Evolutionary conservation across 2,329 filamentous ascomycete species (phyloP).

Genomic region (Pezicula rhizophila): DNA sequence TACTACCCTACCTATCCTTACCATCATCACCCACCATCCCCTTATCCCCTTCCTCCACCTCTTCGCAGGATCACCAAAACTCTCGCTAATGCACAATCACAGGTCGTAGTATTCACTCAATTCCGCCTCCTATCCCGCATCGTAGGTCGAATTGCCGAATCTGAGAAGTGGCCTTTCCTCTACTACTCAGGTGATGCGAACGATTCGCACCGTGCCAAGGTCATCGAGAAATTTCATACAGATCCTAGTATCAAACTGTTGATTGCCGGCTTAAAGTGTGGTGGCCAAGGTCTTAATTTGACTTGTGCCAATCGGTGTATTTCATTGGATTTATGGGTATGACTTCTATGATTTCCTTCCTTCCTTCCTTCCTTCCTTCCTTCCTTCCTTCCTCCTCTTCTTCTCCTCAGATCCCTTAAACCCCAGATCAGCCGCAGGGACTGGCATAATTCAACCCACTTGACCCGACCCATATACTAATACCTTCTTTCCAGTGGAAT

Average conservation of each 20-base stretch:
- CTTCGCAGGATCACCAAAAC: too few species aligned
- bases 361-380: constrained; percentile 32
- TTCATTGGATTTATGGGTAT: constrained; percentile 35
- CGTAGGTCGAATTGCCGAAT: constrained; percentile 40
- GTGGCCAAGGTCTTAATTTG: constrained; percentile 49
- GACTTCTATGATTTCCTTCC: too few species aligned
- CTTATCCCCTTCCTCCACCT: too few species aligned
- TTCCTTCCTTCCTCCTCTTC: constrained; percentile 15
- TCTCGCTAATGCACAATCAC: too few species aligned
- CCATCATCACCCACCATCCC: too few species aligned
- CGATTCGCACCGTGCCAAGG: constrained; percentile 35
- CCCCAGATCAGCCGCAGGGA: too few species aligned
- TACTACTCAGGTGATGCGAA: constrained; percentile 42
- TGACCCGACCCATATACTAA: background rate
- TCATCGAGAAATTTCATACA: constrained; percentile 39
- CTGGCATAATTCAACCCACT: too few species aligned
- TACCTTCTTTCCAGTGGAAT: constrained; percentile 39
- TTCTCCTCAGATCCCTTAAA: too few species aligned
- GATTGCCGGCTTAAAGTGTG: constrained; percentile 49
- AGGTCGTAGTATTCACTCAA: constrained; percentile 50
- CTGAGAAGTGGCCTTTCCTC: constrained; percentile 39
- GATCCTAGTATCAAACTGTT: constrained; percentile 37
- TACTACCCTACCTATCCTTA: constrained; percentile 1
- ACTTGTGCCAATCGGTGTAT: constrained; percentile 45
- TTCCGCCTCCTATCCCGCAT: constrained; percentile 49